Evolutionary conservation across 2,329 filamentous ascomycete species (phyloP), one percentile per base, ranked within the genome.

Genomic region (Aspergillus tanneri): DNA sequence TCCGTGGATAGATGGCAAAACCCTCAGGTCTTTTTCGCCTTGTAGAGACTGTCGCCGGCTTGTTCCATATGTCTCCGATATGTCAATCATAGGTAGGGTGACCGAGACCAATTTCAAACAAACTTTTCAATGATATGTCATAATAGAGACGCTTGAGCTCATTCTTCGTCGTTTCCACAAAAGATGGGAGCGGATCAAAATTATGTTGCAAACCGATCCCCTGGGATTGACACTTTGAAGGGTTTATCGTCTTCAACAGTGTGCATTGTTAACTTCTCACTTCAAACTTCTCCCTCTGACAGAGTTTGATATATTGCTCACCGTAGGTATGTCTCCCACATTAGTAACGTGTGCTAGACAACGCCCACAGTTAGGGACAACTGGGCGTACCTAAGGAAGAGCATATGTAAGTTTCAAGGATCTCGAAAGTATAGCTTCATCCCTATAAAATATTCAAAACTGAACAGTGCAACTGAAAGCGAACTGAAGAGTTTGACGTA

Each of bases 201-300:
- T 96, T 88, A 97, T 40, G 91, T 96, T 81, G 96, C 92, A 77
- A 96, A 97, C 76, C 88, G 90, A 83, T 96, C 90, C 72, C 95
- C 88, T 69, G 88, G 90, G 69, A 97, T 85, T 64, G 84, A 86
- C 67, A 97, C 82, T 65, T 84, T 81, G 78, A 96, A 96, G 57
- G 83, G 82, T 78, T 92, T 86, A 65, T 95, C 88, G 69, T 96
- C 90, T 72, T 89, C 86, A 5, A 18, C 14, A n/a, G 9, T 36
- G 8, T 25, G 21, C 41, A 35, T 19, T 35, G 38, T 28, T 21
- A 28, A 3, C 8, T 5, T 16, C 21, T 22, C 2, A 47, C 54
- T 43, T 48, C 25, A 28, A 28, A 28, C n/a, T 28, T 28, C n/a
- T n/a, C n/a, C n/a, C n/a, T n/a, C n/a, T n/a, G n/a, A n/a, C n/a